Evolutionary conservation across 805 yeast genomes (phyloP), one percentile per base, ranked within the genome.

Genomic region (Ogataea nonfermentans): DNA sequence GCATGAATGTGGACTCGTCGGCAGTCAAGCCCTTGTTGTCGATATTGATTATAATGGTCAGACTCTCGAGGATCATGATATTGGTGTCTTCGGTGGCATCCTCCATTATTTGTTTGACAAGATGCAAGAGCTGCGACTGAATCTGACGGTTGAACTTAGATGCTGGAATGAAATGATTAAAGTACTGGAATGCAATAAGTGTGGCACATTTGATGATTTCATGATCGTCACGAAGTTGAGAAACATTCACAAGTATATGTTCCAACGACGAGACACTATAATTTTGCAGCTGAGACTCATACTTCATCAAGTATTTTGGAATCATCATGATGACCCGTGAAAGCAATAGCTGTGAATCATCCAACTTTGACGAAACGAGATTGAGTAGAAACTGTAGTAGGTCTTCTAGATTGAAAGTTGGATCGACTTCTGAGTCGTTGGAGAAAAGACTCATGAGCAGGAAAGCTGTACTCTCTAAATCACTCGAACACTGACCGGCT

Each of bases 1-100:
- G 57, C 25, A 71, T 71, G 5, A 85, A 65, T 6, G 73, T 67
- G 2, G 57, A 48, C 5, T 62, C 56, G 24, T 65, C 55, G 6
- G 55, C 49, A 3, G 68, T 62, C 25, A 62, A 41, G 2, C 53
- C 46, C 7, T 49, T 52, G 35, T 66, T 67, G 43, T 72, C 67
- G 7, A 82, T 67, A 33, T 70, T 67, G 27, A 84, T 73, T 1
- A 80, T 74, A 3, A 73, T 68, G 1, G 79, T 69, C n/a, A 85
- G 60, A 0, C 84, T 74, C 56, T 89, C 96, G 9, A 85, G 70
- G 29, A 90, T 61, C 32, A 84, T 70, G 1, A 89, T 76, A 24
- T 84, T 78, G 0, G 95, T 75, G 52, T 90, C 98, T 32, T 87
- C 96, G 31, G 79, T 84, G 0, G 93, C 75, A 1, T 77, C 82